These are phyloP conservation scores for Suhomyces xylopsoci DNA, from an alignment of 805 yeast species.

Conservation along the genomic window DNA sequence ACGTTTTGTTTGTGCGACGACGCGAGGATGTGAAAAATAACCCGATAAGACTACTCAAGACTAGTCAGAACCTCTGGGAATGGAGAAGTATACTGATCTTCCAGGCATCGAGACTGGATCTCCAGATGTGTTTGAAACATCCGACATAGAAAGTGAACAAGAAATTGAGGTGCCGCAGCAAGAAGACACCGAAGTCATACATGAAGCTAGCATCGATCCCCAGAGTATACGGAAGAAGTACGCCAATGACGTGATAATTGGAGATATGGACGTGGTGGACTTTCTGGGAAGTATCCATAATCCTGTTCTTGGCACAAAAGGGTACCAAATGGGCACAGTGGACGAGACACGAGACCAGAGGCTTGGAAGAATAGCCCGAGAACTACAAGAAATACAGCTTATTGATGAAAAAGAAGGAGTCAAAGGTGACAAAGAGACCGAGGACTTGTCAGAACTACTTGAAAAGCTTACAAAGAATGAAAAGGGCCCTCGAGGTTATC, in stretches of 20 bases:
- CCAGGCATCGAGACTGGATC: constrained; percentile 17
- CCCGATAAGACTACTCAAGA: background rate
- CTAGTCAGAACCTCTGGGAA: background rate
- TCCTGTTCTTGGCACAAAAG: constrained; percentile 16
- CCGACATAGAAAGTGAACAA: constrained; percentile 37
- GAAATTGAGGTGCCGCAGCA: background rate
- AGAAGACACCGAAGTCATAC: background rate
- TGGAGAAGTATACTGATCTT: constrained; percentile 15
- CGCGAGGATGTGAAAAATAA: background rate
- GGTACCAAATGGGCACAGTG: constrained; percentile 20
- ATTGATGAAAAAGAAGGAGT: constrained; percentile 1
- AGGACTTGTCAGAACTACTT: constrained; percentile 1
- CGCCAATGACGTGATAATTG: constrained; percentile 14
- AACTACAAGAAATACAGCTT: constrained; percentile 34
- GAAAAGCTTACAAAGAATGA: background rate
- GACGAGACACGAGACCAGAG: constrained; percentile 39
- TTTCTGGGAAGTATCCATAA: constrained; percentile 33
- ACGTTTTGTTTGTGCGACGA: background rate
- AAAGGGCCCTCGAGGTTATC: background rate
- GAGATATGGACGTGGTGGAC: constrained; percentile 26
- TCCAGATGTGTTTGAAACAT: constrained; percentile 45
- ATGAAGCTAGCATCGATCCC: background rate
- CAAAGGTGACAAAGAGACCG: background rate
- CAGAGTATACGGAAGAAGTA: background rate
- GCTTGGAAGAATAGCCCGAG: constrained; percentile 35